Percentiles rank a stretch among this genome's conserved stretches.
These are phyloP conservation scores for Erysimum cheiri DNA, from an alignment of 441 rosid genomes.

Conservation along the genomic window DNA sequence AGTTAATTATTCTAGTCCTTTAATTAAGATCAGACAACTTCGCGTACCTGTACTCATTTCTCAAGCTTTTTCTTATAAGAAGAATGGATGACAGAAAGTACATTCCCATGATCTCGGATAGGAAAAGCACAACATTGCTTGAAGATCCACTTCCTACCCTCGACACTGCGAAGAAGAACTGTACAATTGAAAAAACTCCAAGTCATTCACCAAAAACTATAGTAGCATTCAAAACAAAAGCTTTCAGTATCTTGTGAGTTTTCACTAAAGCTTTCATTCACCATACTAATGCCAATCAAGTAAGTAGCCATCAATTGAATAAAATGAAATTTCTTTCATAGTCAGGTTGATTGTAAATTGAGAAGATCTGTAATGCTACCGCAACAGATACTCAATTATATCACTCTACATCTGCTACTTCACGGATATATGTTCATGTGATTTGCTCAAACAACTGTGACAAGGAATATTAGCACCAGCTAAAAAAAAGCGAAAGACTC, in stretches of 20 bases:
- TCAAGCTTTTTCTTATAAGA: constrained; percentile 95
- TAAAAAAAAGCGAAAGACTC: background rate
- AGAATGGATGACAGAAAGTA: constrained; percentile 96
- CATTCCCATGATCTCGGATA: constrained; percentile 99
- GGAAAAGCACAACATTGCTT: constrained; percentile 96
- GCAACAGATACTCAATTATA: background rate
- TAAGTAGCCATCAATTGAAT: constrained; percentile 6
- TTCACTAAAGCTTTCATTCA: background rate
- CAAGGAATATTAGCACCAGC: constrained; percentile 1
- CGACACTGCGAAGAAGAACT: constrained; percentile 99
- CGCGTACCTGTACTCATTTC: constrained; percentile 83
- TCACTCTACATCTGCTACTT: background rate
- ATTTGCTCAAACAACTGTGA: background rate
- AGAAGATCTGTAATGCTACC: background rate
- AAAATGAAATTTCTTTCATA: background rate
- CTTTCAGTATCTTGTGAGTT: background rate
- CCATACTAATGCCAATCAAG: constrained; percentile 21
- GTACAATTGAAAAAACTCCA: constrained; percentile 41
- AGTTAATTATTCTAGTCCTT: background rate
- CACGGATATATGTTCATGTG: background rate
- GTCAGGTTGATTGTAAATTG: background rate
- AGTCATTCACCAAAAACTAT: constrained; percentile 35
- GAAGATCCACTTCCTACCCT: constrained; percentile 99
- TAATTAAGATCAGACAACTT: background rate
- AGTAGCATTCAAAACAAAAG: constrained; percentile 6